phyloP scores from a whole-genome alignment of 2,329 filamentous ascomycete species.

The Fusarium sp. region DNA sequence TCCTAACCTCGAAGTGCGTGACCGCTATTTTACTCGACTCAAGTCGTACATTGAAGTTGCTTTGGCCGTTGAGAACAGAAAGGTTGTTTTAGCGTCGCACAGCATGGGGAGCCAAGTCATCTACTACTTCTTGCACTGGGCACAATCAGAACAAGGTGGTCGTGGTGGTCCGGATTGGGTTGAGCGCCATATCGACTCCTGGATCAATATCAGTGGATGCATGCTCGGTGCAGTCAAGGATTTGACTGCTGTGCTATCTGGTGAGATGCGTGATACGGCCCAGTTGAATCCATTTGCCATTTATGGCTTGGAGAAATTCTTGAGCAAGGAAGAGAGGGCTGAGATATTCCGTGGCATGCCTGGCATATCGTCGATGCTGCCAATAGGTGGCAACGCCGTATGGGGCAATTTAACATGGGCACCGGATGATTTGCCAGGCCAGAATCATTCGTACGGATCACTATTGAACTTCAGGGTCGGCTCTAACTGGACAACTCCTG shows the following conservation, averaged over 20 bases:
- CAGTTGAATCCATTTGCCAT: slow-evolving; percentile 97
- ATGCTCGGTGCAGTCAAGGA: slow-evolving; percentile 97
- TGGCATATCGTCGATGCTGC: slow-evolving; percentile 94
- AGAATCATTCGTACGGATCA: slow-evolving; percentile 79
- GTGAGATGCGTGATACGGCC: slow-evolving; percentile 98
- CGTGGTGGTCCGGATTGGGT: slow-evolving; percentile 89
- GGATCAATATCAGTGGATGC: slow-evolving; percentile 98
- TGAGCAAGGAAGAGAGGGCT: slow-evolving; percentile 88
- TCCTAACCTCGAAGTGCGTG: slow-evolving; percentile 85
- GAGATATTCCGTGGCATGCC: slow-evolving; percentile 98
- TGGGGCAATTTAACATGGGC: slow-evolving; percentile 92
- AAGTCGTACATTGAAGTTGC: slow-evolving; percentile 92
- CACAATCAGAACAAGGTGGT: slow-evolving; percentile 81
- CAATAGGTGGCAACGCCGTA: slow-evolving; percentile 91
- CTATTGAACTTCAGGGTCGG: slow-evolving; percentile 83
- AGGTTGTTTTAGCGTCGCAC: slow-evolving; percentile 88
- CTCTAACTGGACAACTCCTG: slow-evolving; percentile 71
- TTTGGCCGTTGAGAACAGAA: slow-evolving; percentile 76
- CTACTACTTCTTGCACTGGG: slow-evolving; percentile 85
- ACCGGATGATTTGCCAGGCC: slow-evolving; percentile 83
- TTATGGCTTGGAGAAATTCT: slow-evolving; percentile 94
- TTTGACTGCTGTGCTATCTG: slow-evolving; percentile 87
- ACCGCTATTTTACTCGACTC: slow-evolving; percentile 92
- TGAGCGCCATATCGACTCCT: slow-evolving; percentile 87
- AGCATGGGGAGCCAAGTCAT: slow-evolving; percentile 98